These are phyloP conservation scores for Leccinum olivaceopallidum DNA, from an alignment of 768 basidiomycete species.

Conservation along the genomic window DNA sequence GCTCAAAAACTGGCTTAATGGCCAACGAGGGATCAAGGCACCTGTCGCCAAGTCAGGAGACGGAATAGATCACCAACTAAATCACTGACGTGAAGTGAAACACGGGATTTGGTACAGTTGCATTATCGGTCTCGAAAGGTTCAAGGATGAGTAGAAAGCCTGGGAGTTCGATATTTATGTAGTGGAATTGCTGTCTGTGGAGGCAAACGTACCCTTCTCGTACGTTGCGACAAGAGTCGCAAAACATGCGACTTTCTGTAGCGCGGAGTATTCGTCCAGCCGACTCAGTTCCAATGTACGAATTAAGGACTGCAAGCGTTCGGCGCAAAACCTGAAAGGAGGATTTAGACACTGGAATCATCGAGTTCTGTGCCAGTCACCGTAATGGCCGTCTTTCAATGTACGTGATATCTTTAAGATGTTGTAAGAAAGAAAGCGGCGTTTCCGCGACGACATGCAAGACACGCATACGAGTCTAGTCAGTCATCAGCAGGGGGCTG, in stretches of 20 bases:
- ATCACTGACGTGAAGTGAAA: conserved; percentile 90
- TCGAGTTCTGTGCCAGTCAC: conserved; percentile 42
- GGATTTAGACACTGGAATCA: neutral
- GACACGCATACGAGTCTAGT: conserved; percentile 97
- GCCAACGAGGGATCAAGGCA: conserved; percentile 97
- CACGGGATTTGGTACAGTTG: conserved; percentile 97
- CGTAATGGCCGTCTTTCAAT: conserved; percentile 92
- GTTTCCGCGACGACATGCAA: conserved; percentile 99
- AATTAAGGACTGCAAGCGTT: conserved; percentile 91
- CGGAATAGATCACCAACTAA: neutral
- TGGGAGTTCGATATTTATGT: conserved; percentile 28
- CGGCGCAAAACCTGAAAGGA: conserved; percentile 83
- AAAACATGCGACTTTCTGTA: conserved; percentile 95
- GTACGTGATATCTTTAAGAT: conserved; percentile 98
- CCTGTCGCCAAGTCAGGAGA: conserved; percentile 42
- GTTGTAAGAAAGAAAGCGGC: conserved; percentile 93
- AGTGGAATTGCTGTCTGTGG: neutral
- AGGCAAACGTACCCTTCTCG: conserved; percentile 71
- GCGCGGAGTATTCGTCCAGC: conserved; percentile 85
- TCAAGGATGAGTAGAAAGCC: conserved; percentile 97
- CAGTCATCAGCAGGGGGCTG: conserved; percentile 12
- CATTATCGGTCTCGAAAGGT: conserved; percentile 97
- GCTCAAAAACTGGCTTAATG: conserved; percentile 97
- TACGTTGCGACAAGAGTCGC: conserved; percentile 98
- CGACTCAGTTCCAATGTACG: conserved; percentile 87